phyloP scores from a whole-genome alignment of 129 eudicot genomes.

The Lonicera japonica region DNA sequence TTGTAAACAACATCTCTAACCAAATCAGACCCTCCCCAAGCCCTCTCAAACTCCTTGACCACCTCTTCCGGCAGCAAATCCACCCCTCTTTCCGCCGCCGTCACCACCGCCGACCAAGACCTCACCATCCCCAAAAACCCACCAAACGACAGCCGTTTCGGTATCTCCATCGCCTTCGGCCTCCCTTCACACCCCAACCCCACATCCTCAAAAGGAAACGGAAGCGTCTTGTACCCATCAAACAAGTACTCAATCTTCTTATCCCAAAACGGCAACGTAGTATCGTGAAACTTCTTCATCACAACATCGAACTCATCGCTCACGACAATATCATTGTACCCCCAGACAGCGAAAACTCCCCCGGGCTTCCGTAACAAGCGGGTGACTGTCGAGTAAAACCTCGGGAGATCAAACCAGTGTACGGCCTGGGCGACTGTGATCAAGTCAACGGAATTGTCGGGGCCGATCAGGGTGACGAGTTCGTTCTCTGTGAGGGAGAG shows the following conservation, averaged over 20 bases:
- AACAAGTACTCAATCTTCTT: constrained; percentile 19
- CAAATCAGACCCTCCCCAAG: constrained; percentile 42
- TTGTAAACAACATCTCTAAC: constrained; percentile 32
- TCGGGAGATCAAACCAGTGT: constrained; percentile 65
- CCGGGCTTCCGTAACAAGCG: constrained; percentile 43
- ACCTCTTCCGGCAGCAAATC: constrained; percentile 39
- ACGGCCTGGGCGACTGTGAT: constrained; percentile 58
- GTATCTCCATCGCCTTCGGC: constrained; percentile 35
- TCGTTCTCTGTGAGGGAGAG: constrained; percentile 34
- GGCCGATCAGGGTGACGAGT: constrained; percentile 24
- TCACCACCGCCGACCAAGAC: constrained; percentile 46
- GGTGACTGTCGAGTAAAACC: constrained; percentile 31
- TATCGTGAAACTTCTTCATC: constrained; percentile 25
- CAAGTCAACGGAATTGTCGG: constrained; percentile 38
- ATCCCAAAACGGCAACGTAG: constrained; percentile 47
- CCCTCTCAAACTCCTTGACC: constrained; percentile 39
- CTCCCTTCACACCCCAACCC: constrained; percentile 38
- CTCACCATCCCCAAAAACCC: constrained; percentile 36
- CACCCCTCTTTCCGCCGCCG: constrained; percentile 50
- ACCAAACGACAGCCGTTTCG: constrained; percentile 26
- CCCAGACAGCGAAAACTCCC: constrained; percentile 53
- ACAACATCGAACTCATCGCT: constrained; percentile 33
- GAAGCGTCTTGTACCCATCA: constrained; percentile 32
- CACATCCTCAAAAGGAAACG: constrained; percentile 45
- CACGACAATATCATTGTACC: constrained; percentile 37